These are phyloP conservation scores for Lecanicillium sp. DNA, from an alignment of 2,329 filamentous ascomycete genomes.

Conservation along the genomic window DNA sequence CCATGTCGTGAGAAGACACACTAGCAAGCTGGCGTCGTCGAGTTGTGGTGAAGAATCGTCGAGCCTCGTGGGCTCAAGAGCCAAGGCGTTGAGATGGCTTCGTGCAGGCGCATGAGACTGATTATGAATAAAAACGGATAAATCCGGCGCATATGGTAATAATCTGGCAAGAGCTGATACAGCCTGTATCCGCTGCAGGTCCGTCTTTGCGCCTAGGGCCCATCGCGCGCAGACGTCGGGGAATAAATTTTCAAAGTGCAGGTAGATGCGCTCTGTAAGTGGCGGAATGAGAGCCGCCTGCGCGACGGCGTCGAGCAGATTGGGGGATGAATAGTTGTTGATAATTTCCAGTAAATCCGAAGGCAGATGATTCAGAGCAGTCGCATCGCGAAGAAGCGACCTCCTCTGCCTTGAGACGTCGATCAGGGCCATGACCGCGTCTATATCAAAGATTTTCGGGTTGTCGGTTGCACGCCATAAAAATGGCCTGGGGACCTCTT, in stretches of 20 bases:
- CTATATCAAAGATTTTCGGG: constrained; percentile 14
- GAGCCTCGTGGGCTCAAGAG: constrained; percentile 20
- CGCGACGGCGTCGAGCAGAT: constrained; percentile 65
- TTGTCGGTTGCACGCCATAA: neutral
- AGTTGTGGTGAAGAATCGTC: constrained; percentile 11
- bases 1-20: constrained; percentile 48
- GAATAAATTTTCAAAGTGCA: constrained; percentile 66
- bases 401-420: constrained; percentile 47
- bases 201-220: constrained; percentile 43
- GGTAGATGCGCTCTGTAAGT: constrained; percentile 66
- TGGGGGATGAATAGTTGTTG: constrained; percentile 51
- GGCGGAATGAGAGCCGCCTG: constrained; percentile 59
- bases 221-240: constrained; percentile 79
- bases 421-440: constrained; percentile 45
- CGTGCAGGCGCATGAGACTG: constrained; percentile 10
- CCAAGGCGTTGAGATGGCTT: constrained; percentile 15
- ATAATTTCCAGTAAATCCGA: constrained; percentile 62
- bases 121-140: constrained; percentile 64
- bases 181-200: constrained; percentile 32
- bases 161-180: constrained; percentile 72
- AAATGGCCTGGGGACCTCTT: neutral
- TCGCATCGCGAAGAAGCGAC: constrained; percentile 48
- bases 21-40: constrained; percentile 17
- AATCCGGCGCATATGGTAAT: constrained; percentile 72
- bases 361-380: constrained; percentile 54